phyloP scores from a whole-genome alignment of 2,329 filamentous ascomycete genomes.

The Nemania diffusa region DNA sequence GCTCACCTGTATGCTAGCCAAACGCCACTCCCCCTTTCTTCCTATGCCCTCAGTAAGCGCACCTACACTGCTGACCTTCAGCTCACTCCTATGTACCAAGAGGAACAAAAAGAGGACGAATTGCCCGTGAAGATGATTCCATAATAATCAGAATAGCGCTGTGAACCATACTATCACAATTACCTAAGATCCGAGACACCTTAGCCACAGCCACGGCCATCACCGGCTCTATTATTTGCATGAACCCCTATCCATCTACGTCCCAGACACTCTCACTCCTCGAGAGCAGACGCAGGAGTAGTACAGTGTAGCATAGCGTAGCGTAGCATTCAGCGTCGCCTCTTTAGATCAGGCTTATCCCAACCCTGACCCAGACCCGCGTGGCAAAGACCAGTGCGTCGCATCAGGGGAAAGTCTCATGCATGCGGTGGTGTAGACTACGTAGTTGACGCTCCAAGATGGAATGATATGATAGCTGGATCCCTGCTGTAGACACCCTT shows the following conservation, averaged over 20 bases:
- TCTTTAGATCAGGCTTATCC: neutral
- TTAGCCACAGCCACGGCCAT: neutral
- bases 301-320: neutral
- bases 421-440: neutral
- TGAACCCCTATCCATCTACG: neutral
- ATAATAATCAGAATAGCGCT: neutral
- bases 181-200: no score
- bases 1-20: neutral
- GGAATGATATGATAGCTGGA: neutral
- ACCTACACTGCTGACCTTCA: neutral
- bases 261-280: neutral
- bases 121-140: neutral
- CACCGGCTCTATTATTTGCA: neutral
- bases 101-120: neutral
- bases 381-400: conserved; percentile 13
- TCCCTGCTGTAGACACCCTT: neutral
- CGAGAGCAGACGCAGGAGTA: neutral
- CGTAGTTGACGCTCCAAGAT: neutral
- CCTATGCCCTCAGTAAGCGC: neutral
- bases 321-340: neutral
- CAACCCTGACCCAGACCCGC: neutral
- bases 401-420: neutral
- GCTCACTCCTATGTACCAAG: neutral
- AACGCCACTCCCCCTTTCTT: neutral
- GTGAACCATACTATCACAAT: no score